phyloP scores from a whole-genome alignment of 176 grass and related monocot genomes.

The Bothriochloa decipiens region DNA sequence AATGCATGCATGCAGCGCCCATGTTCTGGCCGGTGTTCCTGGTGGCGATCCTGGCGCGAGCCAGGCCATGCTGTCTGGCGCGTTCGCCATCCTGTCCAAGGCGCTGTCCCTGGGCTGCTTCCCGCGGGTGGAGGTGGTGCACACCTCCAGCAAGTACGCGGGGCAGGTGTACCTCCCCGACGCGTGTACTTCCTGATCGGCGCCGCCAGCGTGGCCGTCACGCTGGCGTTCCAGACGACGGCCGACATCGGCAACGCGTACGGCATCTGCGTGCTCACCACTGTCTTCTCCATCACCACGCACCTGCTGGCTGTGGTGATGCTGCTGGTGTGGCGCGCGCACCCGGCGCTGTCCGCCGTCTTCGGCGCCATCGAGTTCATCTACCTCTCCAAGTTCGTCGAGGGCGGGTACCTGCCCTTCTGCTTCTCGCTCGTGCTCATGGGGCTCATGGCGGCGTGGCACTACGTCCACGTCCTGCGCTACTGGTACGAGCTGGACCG shows the following conservation, averaged over 20 bases:
- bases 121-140: slow-evolving; percentile 61
- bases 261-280: slow-evolving; percentile 58
- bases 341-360: slow-evolving; percentile 30
- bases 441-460: slow-evolving; percentile 67
- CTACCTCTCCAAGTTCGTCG: slow-evolving; percentile 70
- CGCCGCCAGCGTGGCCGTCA: slow-evolving; percentile 52
- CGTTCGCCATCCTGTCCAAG: slow-evolving; percentile 68
- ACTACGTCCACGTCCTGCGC: slow-evolving; percentile 55
- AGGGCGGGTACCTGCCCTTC: slow-evolving; percentile 67
- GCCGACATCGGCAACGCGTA: slow-evolving; percentile 68
- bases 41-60: slow-evolving; percentile 67
- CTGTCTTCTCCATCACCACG: slow-evolving; percentile 67
- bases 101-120: slow-evolving; percentile 64
- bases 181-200: slow-evolving; percentile 63
- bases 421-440: slow-evolving; percentile 54
- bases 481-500: slow-evolving; percentile 60
- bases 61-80: slow-evolving; percentile 71
- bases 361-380: slow-evolving; percentile 45
- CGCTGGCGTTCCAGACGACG: slow-evolving; percentile 55
- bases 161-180: slow-evolving; percentile 79
- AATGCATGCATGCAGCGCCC: slow-evolving; percentile 34
- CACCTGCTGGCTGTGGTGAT: slow-evolving; percentile 59
- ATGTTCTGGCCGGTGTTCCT: slow-evolving; percentile 72
- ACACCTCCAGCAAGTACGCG: slow-evolving; percentile 70
- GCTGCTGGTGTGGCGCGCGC: slow-evolving; percentile 60